A percentile compares a stretch with the other conserved stretches of the same genome.
These are phyloP conservation scores for Stachybotrys chartarum DNA, from an alignment of 2,329 filamentous ascomycete genomes.

Conservation along the genomic window DNA sequence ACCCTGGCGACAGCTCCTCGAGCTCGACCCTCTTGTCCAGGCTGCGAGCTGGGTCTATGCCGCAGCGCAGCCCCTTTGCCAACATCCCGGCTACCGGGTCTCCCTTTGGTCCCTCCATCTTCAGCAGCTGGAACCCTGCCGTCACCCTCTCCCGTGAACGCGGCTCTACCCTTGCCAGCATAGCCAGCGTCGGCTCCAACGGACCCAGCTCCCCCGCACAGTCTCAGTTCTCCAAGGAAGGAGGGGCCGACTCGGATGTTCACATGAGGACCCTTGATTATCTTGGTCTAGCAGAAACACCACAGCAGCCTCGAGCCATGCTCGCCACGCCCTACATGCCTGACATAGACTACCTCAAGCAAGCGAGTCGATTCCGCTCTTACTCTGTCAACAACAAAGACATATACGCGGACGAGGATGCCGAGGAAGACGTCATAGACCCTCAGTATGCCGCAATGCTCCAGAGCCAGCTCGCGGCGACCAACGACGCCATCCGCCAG, in stretches of 20 bases:
- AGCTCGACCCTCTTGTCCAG: slow-evolving; percentile 75
- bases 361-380: slow-evolving; percentile 83
- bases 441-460: slow-evolving; percentile 52
- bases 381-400: slow-evolving; percentile 99
- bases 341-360: slow-evolving; percentile 68
- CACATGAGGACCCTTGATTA: slow-evolving; percentile 89
- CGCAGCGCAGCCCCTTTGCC: slow-evolving; percentile 68
- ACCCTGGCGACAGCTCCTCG: slow-evolving; percentile 38
- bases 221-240: slow-evolving; percentile 80
- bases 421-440: slow-evolving; percentile 28
- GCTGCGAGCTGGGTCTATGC: slow-evolving; percentile 88
- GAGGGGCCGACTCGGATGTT: slow-evolving; percentile 78
- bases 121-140: slow-evolving; percentile 74
- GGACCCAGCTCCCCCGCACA: slow-evolving; percentile 81
- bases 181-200: slow-evolving; percentile 84
- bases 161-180: slow-evolving; percentile 74
- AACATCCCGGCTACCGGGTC: slow-evolving; percentile 48
- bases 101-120: slow-evolving; percentile 85
- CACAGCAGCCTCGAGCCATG: slow-evolving; percentile 69
- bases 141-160: slow-evolving; percentile 61
- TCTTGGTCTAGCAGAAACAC: slow-evolving; percentile 87
- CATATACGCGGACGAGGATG: slow-evolving; percentile 83
- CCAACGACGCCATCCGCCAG: slow-evolving; percentile 68
- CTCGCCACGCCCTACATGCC: slow-evolving; percentile 70
- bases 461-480: slow-evolving; percentile 56